Evolutionary conservation across 352 stramenopile genomes (phyloP).

Genomic region (Globisporangium ultimum): DNA sequence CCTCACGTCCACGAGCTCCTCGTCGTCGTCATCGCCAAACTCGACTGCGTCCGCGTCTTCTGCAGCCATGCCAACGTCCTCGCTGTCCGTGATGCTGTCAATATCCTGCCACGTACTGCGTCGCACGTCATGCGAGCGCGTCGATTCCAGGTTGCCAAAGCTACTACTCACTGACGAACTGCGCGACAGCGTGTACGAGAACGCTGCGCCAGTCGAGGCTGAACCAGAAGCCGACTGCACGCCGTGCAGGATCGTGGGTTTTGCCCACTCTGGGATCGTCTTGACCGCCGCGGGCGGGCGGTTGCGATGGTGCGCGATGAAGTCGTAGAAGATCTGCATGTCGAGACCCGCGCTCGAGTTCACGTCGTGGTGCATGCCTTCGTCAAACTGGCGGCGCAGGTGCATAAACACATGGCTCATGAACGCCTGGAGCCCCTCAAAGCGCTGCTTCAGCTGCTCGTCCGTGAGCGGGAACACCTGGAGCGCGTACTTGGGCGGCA

Average conservation of each 20-base stretch:
- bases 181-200: constrained; percentile 12
- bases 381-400: constrained; percentile 38
- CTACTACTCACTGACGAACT: constrained; percentile 18
- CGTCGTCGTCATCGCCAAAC: constrained; percentile 15
- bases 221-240: constrained; percentile 3
- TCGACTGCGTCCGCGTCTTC: constrained; percentile 24
- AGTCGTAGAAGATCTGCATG: constrained; percentile 84
- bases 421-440: constrained; percentile 59
- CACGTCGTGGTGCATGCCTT: constrained; percentile 61
- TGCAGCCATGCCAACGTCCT: constrained; percentile 37
- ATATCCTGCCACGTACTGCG: constrained; percentile 44
- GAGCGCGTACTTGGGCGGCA: constrained; percentile 80
- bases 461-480: constrained; percentile 72
- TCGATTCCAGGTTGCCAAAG: constrained; percentile 12
- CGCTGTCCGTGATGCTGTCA: constrained; percentile 59
- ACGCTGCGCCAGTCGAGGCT: constrained; percentile 4
- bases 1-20: not conserved
- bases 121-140: constrained; percentile 2
- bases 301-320: constrained; percentile 65
- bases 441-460: constrained; percentile 61
- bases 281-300: constrained; percentile 47
- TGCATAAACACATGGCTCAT: constrained; percentile 45
- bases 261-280: constrained; percentile 57
- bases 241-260: constrained; percentile 25
- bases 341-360: constrained; percentile 57